Conservation (phyloP, 1,139 yeast species). For the Hemisphaericaspora xylofermentans region DNA sequence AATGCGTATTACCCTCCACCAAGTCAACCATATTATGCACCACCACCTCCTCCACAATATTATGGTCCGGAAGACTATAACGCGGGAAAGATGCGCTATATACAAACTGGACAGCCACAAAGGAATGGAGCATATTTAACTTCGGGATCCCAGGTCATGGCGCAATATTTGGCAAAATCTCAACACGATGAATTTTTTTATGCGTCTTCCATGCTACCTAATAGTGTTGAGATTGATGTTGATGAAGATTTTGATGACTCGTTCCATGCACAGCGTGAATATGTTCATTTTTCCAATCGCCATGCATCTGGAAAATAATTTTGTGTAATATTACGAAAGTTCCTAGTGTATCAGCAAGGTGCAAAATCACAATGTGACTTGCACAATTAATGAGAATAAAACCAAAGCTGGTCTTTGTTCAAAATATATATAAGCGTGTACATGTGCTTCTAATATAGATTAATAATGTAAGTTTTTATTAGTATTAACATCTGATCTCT, state of each 20-base stretch:
- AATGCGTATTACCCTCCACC: constrained; percentile 11
- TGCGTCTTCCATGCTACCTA: constrained; percentile 7
- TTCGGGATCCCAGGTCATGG: constrained; percentile 75
- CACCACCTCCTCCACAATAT: neutral
- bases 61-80: neutral
- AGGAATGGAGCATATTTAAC: constrained; percentile 24
- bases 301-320: neutral
- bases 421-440: neutral
- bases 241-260: constrained; percentile 3
- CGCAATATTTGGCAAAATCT: constrained; percentile 70
- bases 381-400: neutral
- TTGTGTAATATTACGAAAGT: neutral
- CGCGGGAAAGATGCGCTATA: neutral
- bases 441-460: neutral
- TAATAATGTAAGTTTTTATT: neutral
- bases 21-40: neutral
- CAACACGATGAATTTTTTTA: constrained; percentile 50
- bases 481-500: too few relatives aligned
- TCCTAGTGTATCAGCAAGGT: neutral
- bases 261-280: neutral
- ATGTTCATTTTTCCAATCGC: neutral
- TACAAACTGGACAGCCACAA: constrained; percentile 5
- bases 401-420: constrained; percentile 8
- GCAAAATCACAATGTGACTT: neutral
- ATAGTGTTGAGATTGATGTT: constrained; percentile 12